These are phyloP conservation scores for Curvularia lunata DNA, from an alignment of 2,329 filamentous ascomycete genomes.

Conservation along the genomic window DNA sequence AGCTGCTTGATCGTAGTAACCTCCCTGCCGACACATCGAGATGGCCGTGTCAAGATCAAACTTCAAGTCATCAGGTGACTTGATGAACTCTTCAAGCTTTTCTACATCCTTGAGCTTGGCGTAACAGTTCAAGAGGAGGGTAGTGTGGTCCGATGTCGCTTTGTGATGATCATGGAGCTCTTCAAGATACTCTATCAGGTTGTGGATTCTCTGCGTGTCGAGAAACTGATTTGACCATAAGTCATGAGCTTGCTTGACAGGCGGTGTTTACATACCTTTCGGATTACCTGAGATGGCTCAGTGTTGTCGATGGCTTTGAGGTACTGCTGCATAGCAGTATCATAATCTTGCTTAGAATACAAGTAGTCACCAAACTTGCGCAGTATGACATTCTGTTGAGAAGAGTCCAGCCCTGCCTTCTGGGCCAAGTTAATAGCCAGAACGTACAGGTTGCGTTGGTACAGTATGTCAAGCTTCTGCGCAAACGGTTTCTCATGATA, in stretches of 20 bases:
- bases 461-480: conserved; percentile 90
- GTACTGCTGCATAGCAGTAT: conserved; percentile 99
- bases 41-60: conserved; percentile 98
- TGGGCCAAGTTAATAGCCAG: conserved; percentile 91
- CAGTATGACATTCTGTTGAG: conserved; percentile 90
- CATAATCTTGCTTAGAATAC: conserved; percentile 94
- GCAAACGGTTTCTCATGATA: conserved; percentile 92
- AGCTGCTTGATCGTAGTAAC: conserved; percentile 95
- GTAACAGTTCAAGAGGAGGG: conserved; percentile 92
- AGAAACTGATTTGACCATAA: conserved; percentile 67
- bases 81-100: conserved; percentile 96
- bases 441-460: conserved; percentile 90
- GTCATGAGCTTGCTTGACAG: not conserved
- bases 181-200: conserved; percentile 95
- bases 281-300: conserved; percentile 93
- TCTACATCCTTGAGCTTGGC: conserved; percentile 97
- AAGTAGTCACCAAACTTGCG: conserved; percentile 92
- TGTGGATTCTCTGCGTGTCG: conserved; percentile 96
- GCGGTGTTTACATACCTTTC: conserved; percentile 66
- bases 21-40: conserved; percentile 94
- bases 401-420: conserved; percentile 78
- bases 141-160: conserved; percentile 94
- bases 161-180: conserved; percentile 93
- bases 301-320: conserved; percentile 95
- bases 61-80: conserved; percentile 89